phyloP scores from a whole-genome alignment of 108 stramenopile species.

The Nannochloropsis gaditana region DNA sequence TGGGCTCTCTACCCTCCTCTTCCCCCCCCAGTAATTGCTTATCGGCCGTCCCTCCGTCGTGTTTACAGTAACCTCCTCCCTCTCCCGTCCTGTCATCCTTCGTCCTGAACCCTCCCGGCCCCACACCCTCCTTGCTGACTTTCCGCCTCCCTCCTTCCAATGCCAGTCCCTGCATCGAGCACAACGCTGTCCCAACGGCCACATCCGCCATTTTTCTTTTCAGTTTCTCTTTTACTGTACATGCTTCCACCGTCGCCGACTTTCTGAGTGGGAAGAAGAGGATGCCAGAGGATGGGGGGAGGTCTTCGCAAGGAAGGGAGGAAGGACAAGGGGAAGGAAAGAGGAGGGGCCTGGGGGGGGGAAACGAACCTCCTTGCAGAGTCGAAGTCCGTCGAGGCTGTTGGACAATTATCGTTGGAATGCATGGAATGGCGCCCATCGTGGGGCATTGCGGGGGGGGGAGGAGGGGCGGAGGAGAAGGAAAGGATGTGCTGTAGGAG shows the following conservation, averaged over 20 bases:
- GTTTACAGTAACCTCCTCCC: background rate
- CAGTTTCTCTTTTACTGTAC: background rate
- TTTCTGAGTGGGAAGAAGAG: background rate
- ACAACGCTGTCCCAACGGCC: background rate
- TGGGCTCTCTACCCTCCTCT: too few relatives aligned
- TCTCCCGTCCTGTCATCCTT: background rate
- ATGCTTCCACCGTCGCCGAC: background rate
- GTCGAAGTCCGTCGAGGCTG: background rate
- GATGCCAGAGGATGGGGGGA: background rate
- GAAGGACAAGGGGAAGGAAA: background rate
- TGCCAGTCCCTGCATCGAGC: background rate
- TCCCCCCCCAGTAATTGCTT: too few relatives aligned
- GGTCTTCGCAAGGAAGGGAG: background rate
- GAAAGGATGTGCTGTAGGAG: constrained; percentile 7
- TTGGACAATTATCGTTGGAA: background rate
- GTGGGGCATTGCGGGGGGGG: background rate
- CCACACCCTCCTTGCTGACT: background rate
- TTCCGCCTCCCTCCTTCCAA: background rate
- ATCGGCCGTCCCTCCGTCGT: too few relatives aligned
- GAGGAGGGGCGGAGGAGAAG: background rate
- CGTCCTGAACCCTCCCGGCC: background rate
- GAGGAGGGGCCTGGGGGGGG: background rate
- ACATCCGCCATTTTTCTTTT: constrained; percentile 6
- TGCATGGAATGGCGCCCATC: too few relatives aligned
- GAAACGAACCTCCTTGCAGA: background rate